Conservation (phyloP, 2,329 filamentous ascomycete species). For the Fonsecaea nubica region DNA sequence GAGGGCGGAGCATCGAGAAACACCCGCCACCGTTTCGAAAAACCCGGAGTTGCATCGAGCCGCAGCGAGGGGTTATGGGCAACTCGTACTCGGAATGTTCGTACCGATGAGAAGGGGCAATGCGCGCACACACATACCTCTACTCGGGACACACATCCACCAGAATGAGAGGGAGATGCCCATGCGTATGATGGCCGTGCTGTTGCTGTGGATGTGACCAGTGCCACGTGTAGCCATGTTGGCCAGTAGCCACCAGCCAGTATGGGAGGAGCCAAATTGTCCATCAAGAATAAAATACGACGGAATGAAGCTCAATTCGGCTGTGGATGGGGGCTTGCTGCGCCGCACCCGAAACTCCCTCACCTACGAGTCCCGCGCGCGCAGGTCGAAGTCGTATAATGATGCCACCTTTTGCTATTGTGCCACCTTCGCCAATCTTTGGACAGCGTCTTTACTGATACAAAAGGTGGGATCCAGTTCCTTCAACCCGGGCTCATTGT, state of each 20-base stretch:
- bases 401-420: slow-evolving; percentile 45
- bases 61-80: background rate
- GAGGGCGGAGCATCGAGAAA: slow-evolving; percentile 6
- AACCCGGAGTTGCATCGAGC: background rate
- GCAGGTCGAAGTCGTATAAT: background rate
- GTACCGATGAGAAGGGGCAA: background rate
- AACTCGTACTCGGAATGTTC: background rate
- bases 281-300: background rate
- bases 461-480: slow-evolving; percentile 77
- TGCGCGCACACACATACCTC: background rate
- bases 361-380: background rate
- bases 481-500: slow-evolving; percentile 73
- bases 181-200: background rate
- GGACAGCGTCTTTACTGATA: slow-evolving; percentile 63
- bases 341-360: background rate
- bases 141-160: background rate
- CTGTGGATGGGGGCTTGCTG: background rate
- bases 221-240: background rate
- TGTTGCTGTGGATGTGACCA: background rate
- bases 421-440: slow-evolving; percentile 49
- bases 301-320: background rate
- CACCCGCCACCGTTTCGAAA: background rate
- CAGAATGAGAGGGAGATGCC: background rate
- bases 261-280: background rate
- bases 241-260: background rate